phyloP scores from a whole-genome alignment of 495 filamentous ascomycete genomes.

The Penicillium pulvis region DNA sequence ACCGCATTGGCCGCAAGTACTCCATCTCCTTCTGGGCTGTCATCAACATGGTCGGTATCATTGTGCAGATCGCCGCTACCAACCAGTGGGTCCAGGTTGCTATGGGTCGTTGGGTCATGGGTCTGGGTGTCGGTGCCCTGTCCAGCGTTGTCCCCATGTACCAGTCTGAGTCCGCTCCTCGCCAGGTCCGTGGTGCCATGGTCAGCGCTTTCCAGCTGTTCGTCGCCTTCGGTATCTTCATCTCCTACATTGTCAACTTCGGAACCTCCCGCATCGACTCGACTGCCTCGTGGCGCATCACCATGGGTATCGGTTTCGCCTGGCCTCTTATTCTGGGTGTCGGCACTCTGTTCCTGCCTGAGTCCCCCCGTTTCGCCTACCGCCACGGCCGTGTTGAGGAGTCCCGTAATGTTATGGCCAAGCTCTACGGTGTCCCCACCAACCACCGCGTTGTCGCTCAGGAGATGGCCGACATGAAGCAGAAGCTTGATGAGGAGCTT shows the following conservation, averaged over 20 bases:
- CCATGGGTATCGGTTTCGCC: slow-evolving; percentile 77
- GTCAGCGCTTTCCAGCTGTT: slow-evolving; percentile 82
- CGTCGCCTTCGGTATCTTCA: slow-evolving; percentile 84
- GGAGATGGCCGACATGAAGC: slow-evolving; percentile 69
- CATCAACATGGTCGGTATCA: slow-evolving; percentile 67
- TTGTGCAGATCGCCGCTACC: slow-evolving; percentile 64
- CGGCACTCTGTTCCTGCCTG: slow-evolving; percentile 71
- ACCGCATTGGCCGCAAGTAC: slow-evolving; percentile 54
- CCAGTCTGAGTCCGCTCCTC: slow-evolving; percentile 67
- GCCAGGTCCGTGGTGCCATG: slow-evolving; percentile 66
- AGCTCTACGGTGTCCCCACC: slow-evolving; percentile 67
- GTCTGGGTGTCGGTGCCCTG: slow-evolving; percentile 70
- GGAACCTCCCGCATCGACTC: slow-evolving; percentile 58
- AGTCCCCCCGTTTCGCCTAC: slow-evolving; percentile 72
- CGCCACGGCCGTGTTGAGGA: slow-evolving; percentile 64
- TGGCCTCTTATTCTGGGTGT: slow-evolving; percentile 73
- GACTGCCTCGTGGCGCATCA: slow-evolving; percentile 74
- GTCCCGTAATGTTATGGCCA: slow-evolving; percentile 68
- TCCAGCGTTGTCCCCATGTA: slow-evolving; percentile 75
- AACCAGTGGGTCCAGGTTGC: slow-evolving; percentile 57
- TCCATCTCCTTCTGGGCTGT: slow-evolving; percentile 59
- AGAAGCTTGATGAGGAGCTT: slow-evolving; percentile 61
- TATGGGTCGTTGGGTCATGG: slow-evolving; percentile 60
- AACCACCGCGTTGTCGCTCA: slow-evolving; percentile 64
- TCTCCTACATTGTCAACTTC: slow-evolving; percentile 79